phyloP scores from a whole-genome alignment of 176 grass and related monocot genomes.

The Alopecurus myosuroides region DNA sequence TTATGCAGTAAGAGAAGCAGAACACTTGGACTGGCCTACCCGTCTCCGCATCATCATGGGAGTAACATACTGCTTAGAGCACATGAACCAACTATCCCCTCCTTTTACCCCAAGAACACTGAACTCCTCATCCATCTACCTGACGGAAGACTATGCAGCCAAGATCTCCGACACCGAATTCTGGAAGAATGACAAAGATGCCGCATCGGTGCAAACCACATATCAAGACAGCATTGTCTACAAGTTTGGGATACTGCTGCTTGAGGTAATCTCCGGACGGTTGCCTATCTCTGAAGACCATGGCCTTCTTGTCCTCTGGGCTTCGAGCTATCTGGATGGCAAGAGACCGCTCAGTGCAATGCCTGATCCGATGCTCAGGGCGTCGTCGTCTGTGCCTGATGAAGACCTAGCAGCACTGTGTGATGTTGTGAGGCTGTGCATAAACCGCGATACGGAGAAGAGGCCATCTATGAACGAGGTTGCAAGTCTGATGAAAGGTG shows the following conservation, averaged over 20 bases:
- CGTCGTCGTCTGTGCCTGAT: constrained; percentile 41
- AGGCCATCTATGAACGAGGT: constrained; percentile 46
- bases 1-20: constrained; percentile 75
- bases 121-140: constrained; percentile 69
- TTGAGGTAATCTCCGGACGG: constrained; percentile 81
- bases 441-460: constrained; percentile 23
- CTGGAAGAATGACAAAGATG: constrained; percentile 23
- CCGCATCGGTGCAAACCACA: neutral
- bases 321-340: constrained; percentile 76
- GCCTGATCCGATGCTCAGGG: constrained; percentile 57
- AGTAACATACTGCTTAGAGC: constrained; percentile 67
- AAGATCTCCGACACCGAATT: constrained; percentile 67
- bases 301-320: constrained; percentile 71
- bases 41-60: constrained; percentile 73
- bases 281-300: constrained; percentile 69
- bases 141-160: constrained; percentile 84
- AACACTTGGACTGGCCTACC: constrained; percentile 61
- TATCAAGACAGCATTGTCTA: constrained; percentile 50
- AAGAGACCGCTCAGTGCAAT: constrained; percentile 48
- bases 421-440: constrained; percentile 54
- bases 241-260: constrained; percentile 70
- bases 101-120: constrained; percentile 38
- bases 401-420: constrained; percentile 38
- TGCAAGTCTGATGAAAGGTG: constrained; percentile 32
- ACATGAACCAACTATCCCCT: constrained; percentile 50